phyloP scores from a whole-genome alignment of 108 stramenopile species.

The Cyclostephanos invisitatus region DNA sequence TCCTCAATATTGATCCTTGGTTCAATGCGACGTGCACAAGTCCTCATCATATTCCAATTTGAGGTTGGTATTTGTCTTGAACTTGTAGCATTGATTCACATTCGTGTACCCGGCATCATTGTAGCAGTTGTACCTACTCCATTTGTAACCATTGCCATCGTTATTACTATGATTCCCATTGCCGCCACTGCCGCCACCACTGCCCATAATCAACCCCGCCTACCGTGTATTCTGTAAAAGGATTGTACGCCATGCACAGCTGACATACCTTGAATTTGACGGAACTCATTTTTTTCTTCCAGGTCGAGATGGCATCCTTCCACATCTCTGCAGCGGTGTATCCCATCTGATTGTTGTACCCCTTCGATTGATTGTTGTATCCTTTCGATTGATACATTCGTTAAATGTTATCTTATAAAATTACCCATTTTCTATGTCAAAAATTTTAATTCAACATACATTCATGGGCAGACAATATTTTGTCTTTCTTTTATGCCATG shows the following conservation, averaged over 20 bases:
- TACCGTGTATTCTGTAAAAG: neutral
- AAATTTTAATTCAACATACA: no score
- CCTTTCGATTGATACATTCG: conserved; percentile 23
- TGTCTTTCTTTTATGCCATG: no score
- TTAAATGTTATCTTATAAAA: no score
- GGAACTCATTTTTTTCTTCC: conserved; percentile 35
- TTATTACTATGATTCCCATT: conserved; percentile 2
- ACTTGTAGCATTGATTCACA: conserved; percentile 44
- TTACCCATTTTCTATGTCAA: no score
- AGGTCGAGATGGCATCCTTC: conserved; percentile 14
- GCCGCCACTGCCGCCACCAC: no score
- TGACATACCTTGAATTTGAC: conserved; percentile 46
- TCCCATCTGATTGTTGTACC: conserved; percentile 3
- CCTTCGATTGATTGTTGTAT: no score
- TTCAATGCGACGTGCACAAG: conserved; percentile 15
- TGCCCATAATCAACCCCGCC: conserved; percentile 1
- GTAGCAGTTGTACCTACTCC: conserved; percentile 32
- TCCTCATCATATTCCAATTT: conserved; percentile 10
- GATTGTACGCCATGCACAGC: conserved; percentile 39
- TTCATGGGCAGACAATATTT: no score
- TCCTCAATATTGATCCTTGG: conserved; percentile 28
- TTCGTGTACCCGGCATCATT: conserved; percentile 44
- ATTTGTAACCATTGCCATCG: conserved; percentile 29
- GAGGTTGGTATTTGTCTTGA: conserved; percentile 27
- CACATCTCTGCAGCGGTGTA: conserved; percentile 5